These are phyloP conservation scores for Debaryomyces maramus DNA, from an alignment of 805 yeast genomes.

Conservation along the genomic window DNA sequence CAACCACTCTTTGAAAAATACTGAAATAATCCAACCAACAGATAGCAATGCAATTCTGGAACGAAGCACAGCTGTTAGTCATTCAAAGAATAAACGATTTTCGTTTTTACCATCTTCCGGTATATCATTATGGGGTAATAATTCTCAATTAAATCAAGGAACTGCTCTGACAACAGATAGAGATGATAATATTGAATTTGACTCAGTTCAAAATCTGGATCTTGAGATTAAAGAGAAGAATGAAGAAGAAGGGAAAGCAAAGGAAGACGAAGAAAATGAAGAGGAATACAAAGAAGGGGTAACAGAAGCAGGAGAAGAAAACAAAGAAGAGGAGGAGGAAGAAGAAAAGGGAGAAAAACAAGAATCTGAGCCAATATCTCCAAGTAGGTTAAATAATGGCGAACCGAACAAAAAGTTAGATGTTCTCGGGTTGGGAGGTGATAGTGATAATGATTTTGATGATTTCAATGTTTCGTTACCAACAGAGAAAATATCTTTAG, in stretches of 20 bases:
- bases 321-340: no score
- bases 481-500: background rate
- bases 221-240: background rate
- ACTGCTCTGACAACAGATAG: background rate
- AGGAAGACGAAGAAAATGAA: conserved; percentile 4
- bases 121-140: background rate
- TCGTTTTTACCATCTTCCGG: conserved; percentile 20
- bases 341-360: no score
- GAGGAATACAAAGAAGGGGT: conserved; percentile 3
- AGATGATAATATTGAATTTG: no score
- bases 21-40: background rate
- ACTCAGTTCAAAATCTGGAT: background rate
- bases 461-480: background rate
- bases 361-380: no score
- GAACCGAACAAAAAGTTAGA: no score
- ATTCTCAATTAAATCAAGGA: conserved; percentile 1
- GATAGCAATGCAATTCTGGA: conserved; percentile 4
- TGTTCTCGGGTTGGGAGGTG: no score
- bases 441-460: no score
- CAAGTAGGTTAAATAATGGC: no score
- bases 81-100: conserved; percentile 14
- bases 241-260: background rate
- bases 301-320: no score
- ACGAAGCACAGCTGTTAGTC: conserved; percentile 1
- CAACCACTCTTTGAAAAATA: background rate